These are phyloP conservation scores for Clonostachys solani DNA, from an alignment of 2,329 filamentous ascomycete genomes.

Conservation along the genomic window DNA sequence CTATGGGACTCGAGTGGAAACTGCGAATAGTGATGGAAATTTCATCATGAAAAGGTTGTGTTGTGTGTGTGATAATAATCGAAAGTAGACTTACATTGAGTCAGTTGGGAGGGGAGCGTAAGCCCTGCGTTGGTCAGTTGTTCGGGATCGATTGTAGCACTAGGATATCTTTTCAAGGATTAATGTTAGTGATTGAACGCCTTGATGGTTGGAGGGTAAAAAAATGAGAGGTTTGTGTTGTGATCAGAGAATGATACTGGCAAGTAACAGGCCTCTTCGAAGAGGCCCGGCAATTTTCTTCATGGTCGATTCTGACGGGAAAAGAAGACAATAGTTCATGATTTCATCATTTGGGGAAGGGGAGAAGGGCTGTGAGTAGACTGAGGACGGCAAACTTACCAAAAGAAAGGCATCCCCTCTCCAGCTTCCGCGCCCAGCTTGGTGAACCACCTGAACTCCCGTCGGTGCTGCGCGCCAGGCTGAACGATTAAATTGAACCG, in stretches of 20 bases:
- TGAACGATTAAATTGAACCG: no score
- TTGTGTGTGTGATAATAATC: slow-evolving; percentile 6
- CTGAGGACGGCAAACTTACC: no score
- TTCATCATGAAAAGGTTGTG: slow-evolving; percentile 56
- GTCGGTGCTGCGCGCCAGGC: no score
- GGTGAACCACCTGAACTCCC: no score
- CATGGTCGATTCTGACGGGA: slow-evolving; percentile 85
- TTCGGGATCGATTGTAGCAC: no score
- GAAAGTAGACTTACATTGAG: slow-evolving; percentile 7
- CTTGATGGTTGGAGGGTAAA: neutral
- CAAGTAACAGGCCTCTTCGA: slow-evolving; percentile 74
- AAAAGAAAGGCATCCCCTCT: no score
- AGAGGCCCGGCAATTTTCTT: slow-evolving; percentile 66
- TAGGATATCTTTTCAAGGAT: no score
- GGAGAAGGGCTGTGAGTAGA: no score
- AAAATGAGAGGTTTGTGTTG: slow-evolving; percentile 4
- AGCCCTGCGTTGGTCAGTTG: no score
- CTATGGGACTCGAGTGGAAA: slow-evolving; percentile 76
- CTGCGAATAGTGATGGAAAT: slow-evolving; percentile 76
- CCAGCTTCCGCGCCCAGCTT: no score
- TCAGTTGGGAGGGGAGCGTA: no score
- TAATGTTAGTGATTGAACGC: no score
- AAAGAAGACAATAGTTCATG: slow-evolving; percentile 72
- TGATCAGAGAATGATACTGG: slow-evolving; percentile 82
- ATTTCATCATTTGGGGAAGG: slow-evolving; percentile 62